Evolutionary conservation across 2,329 filamentous ascomycete genomes (phyloP).

Genomic region (Aureobasidium sp.): DNA sequence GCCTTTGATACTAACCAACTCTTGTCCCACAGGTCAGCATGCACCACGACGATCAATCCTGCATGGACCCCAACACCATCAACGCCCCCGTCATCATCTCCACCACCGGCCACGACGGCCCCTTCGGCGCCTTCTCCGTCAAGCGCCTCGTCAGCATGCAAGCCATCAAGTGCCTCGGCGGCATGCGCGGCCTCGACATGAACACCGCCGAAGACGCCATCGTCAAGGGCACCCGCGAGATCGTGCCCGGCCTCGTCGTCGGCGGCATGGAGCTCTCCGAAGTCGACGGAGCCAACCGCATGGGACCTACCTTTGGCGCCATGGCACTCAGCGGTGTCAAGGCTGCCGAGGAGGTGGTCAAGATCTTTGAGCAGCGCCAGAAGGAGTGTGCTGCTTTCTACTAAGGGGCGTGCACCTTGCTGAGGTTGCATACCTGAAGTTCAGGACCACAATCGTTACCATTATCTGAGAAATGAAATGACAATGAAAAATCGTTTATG

Average conservation of each 20-base stretch:
- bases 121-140: conserved; percentile 83
- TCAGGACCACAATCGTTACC: not conserved
- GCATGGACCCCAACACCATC: conserved; percentile 98
- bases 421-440: not conserved
- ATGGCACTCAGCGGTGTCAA: conserved; percentile 85
- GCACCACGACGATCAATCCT: conserved; percentile 38
- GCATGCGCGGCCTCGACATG: conserved; percentile 93
- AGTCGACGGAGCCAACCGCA: conserved; percentile 78
- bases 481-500: not conserved
- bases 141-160: conserved; percentile 89
- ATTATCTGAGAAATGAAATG: not conserved
- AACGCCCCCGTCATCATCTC: conserved; percentile 82
- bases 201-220: conserved; percentile 85
- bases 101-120: conserved; percentile 84
- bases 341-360: conserved; percentile 78
- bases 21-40: conserved; percentile 25
- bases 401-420: not conserved
- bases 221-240: conserved; percentile 81
- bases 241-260: conserved; percentile 81
- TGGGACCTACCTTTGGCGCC: conserved; percentile 83
- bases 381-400: conserved; percentile 50
- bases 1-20: not conserved
- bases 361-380: conserved; percentile 68
- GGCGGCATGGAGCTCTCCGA: conserved; percentile 91
- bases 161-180: conserved; percentile 70